phyloP scores from a whole-genome alignment of 768 basidiomycete species.

The Termitomyces sp. region DNA sequence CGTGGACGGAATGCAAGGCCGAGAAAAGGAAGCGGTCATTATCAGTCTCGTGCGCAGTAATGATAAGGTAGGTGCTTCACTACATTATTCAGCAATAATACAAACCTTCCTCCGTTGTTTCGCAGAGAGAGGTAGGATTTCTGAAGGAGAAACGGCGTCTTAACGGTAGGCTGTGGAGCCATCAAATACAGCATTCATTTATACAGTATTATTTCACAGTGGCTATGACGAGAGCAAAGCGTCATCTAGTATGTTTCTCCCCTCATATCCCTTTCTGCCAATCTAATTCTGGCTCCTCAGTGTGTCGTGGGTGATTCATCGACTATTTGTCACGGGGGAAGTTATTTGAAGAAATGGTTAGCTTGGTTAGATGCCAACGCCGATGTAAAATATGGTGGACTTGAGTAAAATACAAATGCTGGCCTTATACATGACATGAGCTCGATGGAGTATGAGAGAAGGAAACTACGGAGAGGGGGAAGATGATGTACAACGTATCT shows the following conservation, averaged over 20 bases:
- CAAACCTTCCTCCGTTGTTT: not conserved
- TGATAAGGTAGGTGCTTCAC: constrained; percentile 47
- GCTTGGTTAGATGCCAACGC: constrained; percentile 86
- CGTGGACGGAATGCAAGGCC: constrained; percentile 96
- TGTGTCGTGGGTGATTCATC: constrained; percentile 93
- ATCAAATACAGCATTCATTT: not conserved
- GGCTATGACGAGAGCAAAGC: constrained; percentile 87
- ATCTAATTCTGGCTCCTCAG: constrained; percentile 30
- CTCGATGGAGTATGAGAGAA: not conserved
- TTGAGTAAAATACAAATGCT: constrained; percentile 32
- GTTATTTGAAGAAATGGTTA: constrained; percentile 87
- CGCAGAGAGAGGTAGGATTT: constrained; percentile 87
- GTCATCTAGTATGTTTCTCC: constrained; percentile 66
- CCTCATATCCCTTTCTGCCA: not conserved
- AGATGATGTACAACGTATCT: not conserved
- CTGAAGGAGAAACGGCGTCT: constrained; percentile 87
- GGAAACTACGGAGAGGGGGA: not conserved
- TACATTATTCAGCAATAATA: not conserved
- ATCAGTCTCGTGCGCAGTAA: constrained; percentile 94
- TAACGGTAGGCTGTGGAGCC: constrained; percentile 53
- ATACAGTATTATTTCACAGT: constrained; percentile 36
- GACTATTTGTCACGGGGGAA: constrained; percentile 80
- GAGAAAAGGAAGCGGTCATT: constrained; percentile 92
- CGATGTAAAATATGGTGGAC: constrained; percentile 82
- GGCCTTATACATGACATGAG: not conserved